Percentiles rank a stretch among this genome's conserved stretches.
These are phyloP conservation scores for Fistulifera solaris DNA, from an alignment of 108 stramenopile species.

Conservation along the genomic window DNA sequence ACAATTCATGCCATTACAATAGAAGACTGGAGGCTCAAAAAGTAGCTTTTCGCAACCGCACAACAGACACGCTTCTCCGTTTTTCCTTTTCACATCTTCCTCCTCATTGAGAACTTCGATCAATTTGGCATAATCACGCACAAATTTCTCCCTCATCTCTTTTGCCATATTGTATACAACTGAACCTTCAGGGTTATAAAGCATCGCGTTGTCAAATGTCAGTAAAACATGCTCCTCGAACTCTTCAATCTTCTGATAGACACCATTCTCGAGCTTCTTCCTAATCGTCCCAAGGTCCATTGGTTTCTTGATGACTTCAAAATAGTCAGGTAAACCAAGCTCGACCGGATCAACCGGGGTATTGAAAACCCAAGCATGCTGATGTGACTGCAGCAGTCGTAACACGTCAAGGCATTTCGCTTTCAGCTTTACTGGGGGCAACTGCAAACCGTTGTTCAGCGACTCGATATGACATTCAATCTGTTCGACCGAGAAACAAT, in stretches of 20 bases:
- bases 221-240: conserved; percentile 81
- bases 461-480: conserved; percentile 91
- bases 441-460: conserved; percentile 72
- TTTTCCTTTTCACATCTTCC: conserved; percentile 82
- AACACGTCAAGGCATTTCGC: conserved; percentile 75
- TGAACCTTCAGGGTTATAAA: conserved; percentile 85
- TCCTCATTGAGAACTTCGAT: conserved; percentile 74
- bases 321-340: conserved; percentile 92
- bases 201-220: conserved; percentile 97
- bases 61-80: conserved; percentile 89
- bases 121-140: conserved; percentile 47
- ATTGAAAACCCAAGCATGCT: conserved; percentile 88
- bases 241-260: conserved; percentile 79
- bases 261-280: conserved; percentile 84
- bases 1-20: conserved; percentile 93
- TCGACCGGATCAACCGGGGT: conserved; percentile 92
- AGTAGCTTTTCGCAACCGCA: conserved; percentile 91
- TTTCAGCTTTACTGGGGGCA: conserved; percentile 71
- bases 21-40: conserved; percentile 96
- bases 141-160: conserved; percentile 80
- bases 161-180: conserved; percentile 77
- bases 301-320: conserved; percentile 87
- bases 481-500: conserved; percentile 87
- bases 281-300: conserved; percentile 98
- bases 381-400: conserved; percentile 81